Conservation (phyloP, 768 basidiomycete species). For the Phylloporus sp. region DNA sequence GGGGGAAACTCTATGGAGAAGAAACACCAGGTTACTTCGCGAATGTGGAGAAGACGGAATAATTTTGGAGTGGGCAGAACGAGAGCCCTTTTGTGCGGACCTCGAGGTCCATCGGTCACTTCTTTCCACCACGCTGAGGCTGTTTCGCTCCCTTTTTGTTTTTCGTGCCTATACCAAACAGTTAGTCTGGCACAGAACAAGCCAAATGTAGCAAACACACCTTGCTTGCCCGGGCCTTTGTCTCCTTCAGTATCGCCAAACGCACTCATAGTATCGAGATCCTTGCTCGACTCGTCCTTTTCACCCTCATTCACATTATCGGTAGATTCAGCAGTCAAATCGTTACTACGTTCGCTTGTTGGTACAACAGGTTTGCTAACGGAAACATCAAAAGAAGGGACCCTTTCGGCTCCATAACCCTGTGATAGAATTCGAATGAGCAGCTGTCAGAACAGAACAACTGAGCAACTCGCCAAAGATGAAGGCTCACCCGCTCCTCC, state of each 20-base stretch:
- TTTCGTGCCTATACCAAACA: slow-evolving; percentile 1
- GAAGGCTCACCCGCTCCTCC: slow-evolving; percentile 32
- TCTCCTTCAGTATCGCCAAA: slow-evolving; percentile 19
- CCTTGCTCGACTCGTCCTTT: slow-evolving; percentile 27
- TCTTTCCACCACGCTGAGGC: not conserved
- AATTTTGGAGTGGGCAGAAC: slow-evolving; percentile 4
- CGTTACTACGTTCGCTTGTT: slow-evolving; percentile 22
- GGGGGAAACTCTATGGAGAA: slow-evolving; percentile 1
- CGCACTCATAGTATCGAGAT: slow-evolving; percentile 11
- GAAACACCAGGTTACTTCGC: slow-evolving; percentile 20
- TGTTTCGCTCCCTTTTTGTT: not conserved
- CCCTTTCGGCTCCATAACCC: too few relatives aligned
- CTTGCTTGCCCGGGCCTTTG: slow-evolving; percentile 6
- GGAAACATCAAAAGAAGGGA: slow-evolving; percentile 6
- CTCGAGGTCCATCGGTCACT: not conserved
- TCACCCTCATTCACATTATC: slow-evolving; percentile 22
- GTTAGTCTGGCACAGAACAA: slow-evolving; percentile 6
- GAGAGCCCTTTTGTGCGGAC: not conserved
- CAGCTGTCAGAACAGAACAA: slow-evolving; percentile 24
- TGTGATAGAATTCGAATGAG: slow-evolving; percentile 27
- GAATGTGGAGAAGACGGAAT: not conserved
- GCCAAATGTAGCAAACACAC: slow-evolving; percentile 9
- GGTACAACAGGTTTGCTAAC: slow-evolving; percentile 26
- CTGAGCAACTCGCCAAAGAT: slow-evolving; percentile 28
- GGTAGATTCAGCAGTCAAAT: slow-evolving; percentile 23